These are phyloP conservation scores for Candida vartiovaarae DNA, from an alignment of 805 yeast species.

Conservation along the genomic window DNA sequence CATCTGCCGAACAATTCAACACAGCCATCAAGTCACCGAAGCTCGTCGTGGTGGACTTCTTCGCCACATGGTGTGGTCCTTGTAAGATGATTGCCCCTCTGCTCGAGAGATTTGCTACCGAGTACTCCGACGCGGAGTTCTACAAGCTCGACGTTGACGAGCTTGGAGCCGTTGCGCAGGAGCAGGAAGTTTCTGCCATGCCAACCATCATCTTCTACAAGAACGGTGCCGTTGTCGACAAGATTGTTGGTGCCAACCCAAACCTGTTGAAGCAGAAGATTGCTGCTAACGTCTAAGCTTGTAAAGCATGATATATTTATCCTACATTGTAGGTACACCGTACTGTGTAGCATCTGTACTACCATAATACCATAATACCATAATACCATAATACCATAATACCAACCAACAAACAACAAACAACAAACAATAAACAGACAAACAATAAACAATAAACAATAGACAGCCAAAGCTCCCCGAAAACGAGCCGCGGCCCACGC, in stretches of 20 bases:
- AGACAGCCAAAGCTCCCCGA: too few species aligned
- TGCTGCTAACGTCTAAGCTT: slow-evolving; percentile 39
- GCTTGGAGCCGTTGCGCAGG: slow-evolving; percentile 66
- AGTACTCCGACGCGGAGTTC: slow-evolving; percentile 63
- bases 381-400: too few species aligned
- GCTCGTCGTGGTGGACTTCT: slow-evolving; percentile 89
- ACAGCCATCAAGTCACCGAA: slow-evolving; percentile 55
- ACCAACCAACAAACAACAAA: too few species aligned
- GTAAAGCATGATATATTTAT: background rate
- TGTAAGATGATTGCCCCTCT: slow-evolving; percentile 96
- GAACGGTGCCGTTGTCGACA: slow-evolving; percentile 71
- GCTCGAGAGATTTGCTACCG: slow-evolving; percentile 68
- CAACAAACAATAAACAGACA: too few species aligned
- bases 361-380: too few species aligned
- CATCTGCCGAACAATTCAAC: slow-evolving; percentile 54
- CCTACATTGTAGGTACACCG: background rate
- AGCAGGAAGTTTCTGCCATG: slow-evolving; percentile 52
- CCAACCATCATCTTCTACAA: slow-evolving; percentile 73
- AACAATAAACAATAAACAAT: too few species aligned
- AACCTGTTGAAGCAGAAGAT: slow-evolving; percentile 69
- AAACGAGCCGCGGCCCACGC: too few species aligned
- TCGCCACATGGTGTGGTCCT: slow-evolving; percentile 98
- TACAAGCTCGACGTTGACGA: slow-evolving; percentile 90
- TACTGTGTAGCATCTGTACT: background rate
- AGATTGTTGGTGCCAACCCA: slow-evolving; percentile 88